Conservation (phyloP, 106 monocot genomes). For the Dioscorea alata region DNA sequence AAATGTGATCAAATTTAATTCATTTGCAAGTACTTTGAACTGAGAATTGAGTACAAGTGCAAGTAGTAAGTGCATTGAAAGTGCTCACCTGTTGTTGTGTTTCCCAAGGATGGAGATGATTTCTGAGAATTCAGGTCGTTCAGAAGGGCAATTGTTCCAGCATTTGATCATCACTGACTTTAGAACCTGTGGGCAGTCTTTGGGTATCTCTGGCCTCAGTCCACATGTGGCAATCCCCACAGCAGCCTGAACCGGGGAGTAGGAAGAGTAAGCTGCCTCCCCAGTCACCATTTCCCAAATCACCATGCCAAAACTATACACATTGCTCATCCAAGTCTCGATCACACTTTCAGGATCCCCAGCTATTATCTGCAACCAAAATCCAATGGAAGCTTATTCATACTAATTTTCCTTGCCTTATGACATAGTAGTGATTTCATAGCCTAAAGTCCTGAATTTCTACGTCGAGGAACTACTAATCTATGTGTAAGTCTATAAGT, state of each 20-base stretch:
- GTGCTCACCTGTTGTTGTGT: constrained; percentile 29
- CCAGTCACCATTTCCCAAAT: constrained; percentile 97
- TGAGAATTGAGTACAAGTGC: too few relatives aligned
- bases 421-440: too few relatives aligned
- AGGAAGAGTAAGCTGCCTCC: constrained; percentile 83
- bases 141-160: constrained; percentile 74
- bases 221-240: constrained; percentile 92
- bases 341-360: constrained; percentile 92
- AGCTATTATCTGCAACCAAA: constrained; percentile 65
- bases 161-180: constrained; percentile 72
- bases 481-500: too few relatives aligned
- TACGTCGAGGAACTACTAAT: too few relatives aligned
- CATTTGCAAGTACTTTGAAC: too few relatives aligned
- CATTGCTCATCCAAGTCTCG: constrained; percentile 99
- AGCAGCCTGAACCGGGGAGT: constrained; percentile 97
- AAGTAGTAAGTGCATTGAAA: too few relatives aligned
- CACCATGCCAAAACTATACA: constrained; percentile 96
- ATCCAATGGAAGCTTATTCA: neutral
- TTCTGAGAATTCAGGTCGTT: constrained; percentile 73
- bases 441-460: too few relatives aligned
- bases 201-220: constrained; percentile 85
- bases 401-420: too few relatives aligned
- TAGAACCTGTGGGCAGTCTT: constrained; percentile 70
- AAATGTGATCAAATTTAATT: too few relatives aligned
- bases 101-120: constrained; percentile 55